Conservation (phyloP, 2,329 filamentous ascomycete species). For the Cladobotryum protrusum region DNA sequence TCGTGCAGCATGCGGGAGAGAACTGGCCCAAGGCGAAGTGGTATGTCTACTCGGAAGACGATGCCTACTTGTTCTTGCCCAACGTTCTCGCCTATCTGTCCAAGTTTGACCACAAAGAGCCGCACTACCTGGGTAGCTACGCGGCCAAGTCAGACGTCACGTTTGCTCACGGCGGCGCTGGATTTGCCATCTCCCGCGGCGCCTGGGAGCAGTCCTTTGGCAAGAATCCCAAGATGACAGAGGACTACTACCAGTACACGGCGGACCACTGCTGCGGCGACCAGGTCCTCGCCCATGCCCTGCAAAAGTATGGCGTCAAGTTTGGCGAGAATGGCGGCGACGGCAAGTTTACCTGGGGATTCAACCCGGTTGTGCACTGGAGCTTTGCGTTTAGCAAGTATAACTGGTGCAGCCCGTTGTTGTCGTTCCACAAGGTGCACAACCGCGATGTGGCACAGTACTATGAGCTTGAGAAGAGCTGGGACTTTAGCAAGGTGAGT, state of each 20-base stretch:
- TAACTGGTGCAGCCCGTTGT: conserved; percentile 20
- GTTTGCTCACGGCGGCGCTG: conserved; percentile 20
- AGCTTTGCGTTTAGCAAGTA: conserved; percentile 16
- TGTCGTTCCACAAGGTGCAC: conserved; percentile 22
- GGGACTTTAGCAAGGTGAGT: conserved; percentile 16
- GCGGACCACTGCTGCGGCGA: conserved; percentile 21
- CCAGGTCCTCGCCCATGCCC: conserved; percentile 18
- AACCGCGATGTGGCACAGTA: conserved; percentile 19
- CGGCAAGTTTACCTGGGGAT: conserved; percentile 20
- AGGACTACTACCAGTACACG: conserved; percentile 19
- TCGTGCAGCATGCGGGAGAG: conserved; percentile 19
- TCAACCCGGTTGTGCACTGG: conserved; percentile 21
- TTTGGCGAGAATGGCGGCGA: conserved; percentile 22
- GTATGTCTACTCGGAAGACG: conserved; percentile 23
- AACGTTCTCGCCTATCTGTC: conserved; percentile 15
- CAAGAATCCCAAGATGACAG: conserved; percentile 11
- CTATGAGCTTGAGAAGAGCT: conserved; percentile 17
- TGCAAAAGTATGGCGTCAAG: conserved; percentile 16
- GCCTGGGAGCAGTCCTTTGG: conserved; percentile 21
- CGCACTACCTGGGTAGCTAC: conserved; percentile 20
- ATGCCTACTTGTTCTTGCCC: conserved; percentile 20
- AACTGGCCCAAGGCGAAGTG: conserved; percentile 20
- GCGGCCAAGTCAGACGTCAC: conserved; percentile 19
- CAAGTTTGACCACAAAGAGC: conserved; percentile 15
- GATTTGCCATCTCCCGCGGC: conserved; percentile 19